Base-by-base conservation (phyloP, 306 rosid species). In the Sechiopsis laciniata region DNA sequence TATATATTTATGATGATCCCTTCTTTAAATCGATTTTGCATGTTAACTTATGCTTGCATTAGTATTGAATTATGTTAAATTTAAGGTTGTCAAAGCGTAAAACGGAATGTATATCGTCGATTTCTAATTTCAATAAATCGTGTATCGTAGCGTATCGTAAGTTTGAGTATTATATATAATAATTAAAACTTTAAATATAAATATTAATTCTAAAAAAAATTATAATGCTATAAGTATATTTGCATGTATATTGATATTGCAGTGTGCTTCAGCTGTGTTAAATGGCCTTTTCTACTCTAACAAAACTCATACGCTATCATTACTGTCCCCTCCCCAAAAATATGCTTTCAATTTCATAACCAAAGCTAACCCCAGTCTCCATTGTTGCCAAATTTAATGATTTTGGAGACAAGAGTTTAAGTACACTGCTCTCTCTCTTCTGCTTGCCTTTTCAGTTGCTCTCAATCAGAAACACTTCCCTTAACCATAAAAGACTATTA, bases 401-500 rank as follows among this genome's bases (percentile, higher is more conserved):
- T 0, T 32, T 29, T 37, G 53, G 53, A 17, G 73, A 68, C 40
- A 46, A 46, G 73, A 68, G 55, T 20, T 12, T 11, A 19, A 17
- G 14, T 10, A 10, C 32, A 3, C 59, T 55, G 71, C 71, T 37
- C 59, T 55, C 9, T 24, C 53, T 65, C 15, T 5, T 48, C 15
- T 11, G 71, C 32, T 37, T 55, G 60, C 17, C 29, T 26, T 26
- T 26, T 21, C 50, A n/a, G 19, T 3, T 20, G 1, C 17, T 48
- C 73, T 20, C 56, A 21, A 12, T 42, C 56, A 46, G 35, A 10
- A 32, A 46, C 40, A 67, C 16, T 11, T 19, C 73, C 19, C 32
- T 20, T 21, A 67, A 67, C 73, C 37, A 46, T 67, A 67, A 46
- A 67, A 68, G 37, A 68, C 73, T 67, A 48, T 48, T 20, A 37